Conservation (phyloP, 2,329 filamentous ascomycete genomes). For the Diaporthe vexans region DNA sequence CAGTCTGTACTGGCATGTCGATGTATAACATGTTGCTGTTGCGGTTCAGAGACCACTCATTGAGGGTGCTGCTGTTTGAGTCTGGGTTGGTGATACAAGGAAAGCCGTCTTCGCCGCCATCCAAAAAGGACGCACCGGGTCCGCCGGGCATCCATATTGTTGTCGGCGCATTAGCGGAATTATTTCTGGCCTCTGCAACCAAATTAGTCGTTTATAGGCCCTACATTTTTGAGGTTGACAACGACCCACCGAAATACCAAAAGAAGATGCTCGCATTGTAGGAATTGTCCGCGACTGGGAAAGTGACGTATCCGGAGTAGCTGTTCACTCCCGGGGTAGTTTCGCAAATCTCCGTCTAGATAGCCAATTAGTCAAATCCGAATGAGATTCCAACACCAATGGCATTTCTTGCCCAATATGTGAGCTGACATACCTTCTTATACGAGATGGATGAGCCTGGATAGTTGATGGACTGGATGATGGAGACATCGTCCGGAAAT, state of each 20-base stretch:
- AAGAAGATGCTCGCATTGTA: slow-evolving; percentile 74
- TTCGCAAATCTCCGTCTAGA: slow-evolving; percentile 63
- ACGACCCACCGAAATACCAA: slow-evolving; percentile 61
- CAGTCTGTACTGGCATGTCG: slow-evolving; percentile 68
- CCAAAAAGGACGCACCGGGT: slow-evolving; percentile 70
- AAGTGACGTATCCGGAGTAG: slow-evolving; percentile 71
- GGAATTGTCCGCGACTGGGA: slow-evolving; percentile 52
- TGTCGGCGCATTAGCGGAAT: slow-evolving; percentile 66
- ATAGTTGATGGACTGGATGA: slow-evolving; percentile 15
- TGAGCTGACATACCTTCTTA: slow-evolving; percentile 9
- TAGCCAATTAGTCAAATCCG: not conserved
- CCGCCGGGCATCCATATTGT: slow-evolving; percentile 75
- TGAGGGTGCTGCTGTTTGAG: slow-evolving; percentile 63
- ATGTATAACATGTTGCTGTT: slow-evolving; percentile 78
- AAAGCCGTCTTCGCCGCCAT: slow-evolving; percentile 61
- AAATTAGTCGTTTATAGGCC: not conserved
- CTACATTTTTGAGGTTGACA: not conserved
- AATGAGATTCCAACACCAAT: no score
- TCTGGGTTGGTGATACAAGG: slow-evolving; percentile 67
- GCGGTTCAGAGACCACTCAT: slow-evolving; percentile 75
- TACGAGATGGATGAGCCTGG: slow-evolving; percentile 36
- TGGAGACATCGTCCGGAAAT: slow-evolving; percentile 2
- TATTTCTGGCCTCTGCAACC: slow-evolving; percentile 61
- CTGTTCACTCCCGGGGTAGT: slow-evolving; percentile 68
- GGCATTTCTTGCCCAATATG: not conserved